These are phyloP conservation scores for Moniliella sp. DNA, from an alignment of 1,284 basidiomycete species.

Conservation along the genomic window DNA sequence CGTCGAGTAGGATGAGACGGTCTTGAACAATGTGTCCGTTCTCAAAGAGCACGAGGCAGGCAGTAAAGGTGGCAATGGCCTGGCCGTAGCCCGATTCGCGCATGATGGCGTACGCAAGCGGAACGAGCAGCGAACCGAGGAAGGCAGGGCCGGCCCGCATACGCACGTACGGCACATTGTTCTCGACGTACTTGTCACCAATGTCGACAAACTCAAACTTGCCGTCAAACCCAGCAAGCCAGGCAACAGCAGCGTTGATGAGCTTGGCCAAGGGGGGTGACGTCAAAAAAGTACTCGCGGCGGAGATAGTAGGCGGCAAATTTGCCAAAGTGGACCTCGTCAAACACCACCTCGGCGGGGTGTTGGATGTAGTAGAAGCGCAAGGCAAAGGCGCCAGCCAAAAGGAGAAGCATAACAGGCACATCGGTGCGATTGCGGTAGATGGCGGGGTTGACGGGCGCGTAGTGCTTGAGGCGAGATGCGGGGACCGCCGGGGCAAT, in stretches of 20 bases:
- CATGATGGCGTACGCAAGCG: conserved; percentile 86
- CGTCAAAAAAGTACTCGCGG: conserved; percentile 83
- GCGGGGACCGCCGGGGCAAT: too few species aligned
- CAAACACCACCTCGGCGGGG: conserved; percentile 31
- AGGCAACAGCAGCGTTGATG: conserved; percentile 48
- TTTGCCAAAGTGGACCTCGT: conserved; percentile 34
- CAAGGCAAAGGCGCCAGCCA: conserved; percentile 6
- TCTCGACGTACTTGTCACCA: conserved; percentile 67
- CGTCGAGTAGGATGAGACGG: conserved; percentile 83
- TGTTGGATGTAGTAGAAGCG: conserved; percentile 15
- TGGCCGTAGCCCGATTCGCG: conserved; percentile 86
- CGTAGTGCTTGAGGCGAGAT: too few species aligned
- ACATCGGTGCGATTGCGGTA: neutral
- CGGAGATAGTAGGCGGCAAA: conserved; percentile 30
- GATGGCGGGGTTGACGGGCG: neutral
- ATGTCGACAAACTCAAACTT: conserved; percentile 82
- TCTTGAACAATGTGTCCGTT: conserved; percentile 89
- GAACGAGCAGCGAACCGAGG: conserved; percentile 66
- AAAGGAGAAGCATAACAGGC: neutral
- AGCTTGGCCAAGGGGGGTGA: conserved; percentile 49
- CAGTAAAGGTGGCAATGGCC: conserved; percentile 66
- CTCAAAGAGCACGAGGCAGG: conserved; percentile 64
- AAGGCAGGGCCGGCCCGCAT: conserved; percentile 78
- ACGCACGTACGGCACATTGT: conserved; percentile 76
- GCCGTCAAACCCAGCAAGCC: conserved; percentile 88